Base-by-base conservation (phyloP, 345 rosid species). In the Dimocarpus longan region DNA sequence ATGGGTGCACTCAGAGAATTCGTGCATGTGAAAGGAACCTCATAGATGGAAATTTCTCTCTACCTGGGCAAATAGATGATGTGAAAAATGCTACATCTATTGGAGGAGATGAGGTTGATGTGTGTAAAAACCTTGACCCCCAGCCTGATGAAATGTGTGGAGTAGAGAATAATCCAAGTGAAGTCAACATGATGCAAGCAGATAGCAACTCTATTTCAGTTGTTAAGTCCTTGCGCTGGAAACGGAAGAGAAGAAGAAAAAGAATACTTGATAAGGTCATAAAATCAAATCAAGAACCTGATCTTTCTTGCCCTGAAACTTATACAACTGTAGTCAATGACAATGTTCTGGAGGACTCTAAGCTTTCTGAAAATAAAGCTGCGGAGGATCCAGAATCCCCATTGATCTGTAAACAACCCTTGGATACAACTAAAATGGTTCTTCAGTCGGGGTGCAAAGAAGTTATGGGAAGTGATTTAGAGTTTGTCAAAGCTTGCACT, bases 1-100 rank as follows among this genome's bases (percentile, higher is more conserved):
- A 87, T 67, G 89, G 90, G 40, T 85, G 86, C 85, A 74, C 89
- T 73, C 98, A 88, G 77, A 86, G 88, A 83, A 87, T 93, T 74
- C 91, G 84, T 68, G 84, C 92, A 43, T 87, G 86, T 32, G 88
- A 88, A 79, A 84, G 82, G 80, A 86, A 84, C 57, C 78, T 81
- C 57, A 75, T 83, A 42, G 84, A 74, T 76, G 85, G 78, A 78
- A 84, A 80, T 66, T 24, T 80, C 40, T 71, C 91, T 73, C 79
- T 86, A 78, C 60, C 88, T 44, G 82, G 64, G 70, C 57, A 85
- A 80, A 75, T 68, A 32, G 85, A 74, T 62, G 79, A 73, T 70
- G 75, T 64, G 39, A 78, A 78, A 79, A 78, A 86, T 68, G 78
- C 59, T 70, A 46, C 67, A 10, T 77, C 63, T 5, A 5, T 52